A percentile compares a stretch with the other conserved stretches of the same genome.
These are phyloP conservation scores for Hypoxylon fuscum DNA, from an alignment of 495 filamentous ascomycete species.

Conservation along the genomic window DNA sequence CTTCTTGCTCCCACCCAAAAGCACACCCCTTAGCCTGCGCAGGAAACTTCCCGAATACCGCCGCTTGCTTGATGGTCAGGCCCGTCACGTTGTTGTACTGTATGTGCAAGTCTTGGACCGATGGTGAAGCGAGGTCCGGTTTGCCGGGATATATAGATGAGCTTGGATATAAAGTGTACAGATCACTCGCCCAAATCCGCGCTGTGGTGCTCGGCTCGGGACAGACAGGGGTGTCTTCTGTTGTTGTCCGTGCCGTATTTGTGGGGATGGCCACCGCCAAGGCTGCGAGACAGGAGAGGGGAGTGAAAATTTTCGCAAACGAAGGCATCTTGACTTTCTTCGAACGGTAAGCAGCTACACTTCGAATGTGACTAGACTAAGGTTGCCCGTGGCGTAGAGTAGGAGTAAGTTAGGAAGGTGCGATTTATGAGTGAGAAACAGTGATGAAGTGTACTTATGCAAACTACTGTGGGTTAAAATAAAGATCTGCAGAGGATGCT, in stretches of 20 bases:
- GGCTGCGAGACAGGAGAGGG: background rate
- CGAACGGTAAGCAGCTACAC: too few relatives aligned
- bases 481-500: background rate
- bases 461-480: background rate
- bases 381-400: too few relatives aligned
- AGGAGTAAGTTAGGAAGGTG: background rate
- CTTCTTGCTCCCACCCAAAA: constrained; percentile 27
- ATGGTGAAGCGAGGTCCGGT: background rate
- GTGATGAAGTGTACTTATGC: background rate
- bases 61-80: constrained; percentile 9
- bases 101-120: constrained; percentile 12
- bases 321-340: constrained; percentile 13
- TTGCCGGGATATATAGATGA: too few relatives aligned
- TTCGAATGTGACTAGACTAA: too few relatives aligned
- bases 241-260: background rate
- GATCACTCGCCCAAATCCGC: constrained; percentile 10
- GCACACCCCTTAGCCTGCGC: constrained; percentile 8
- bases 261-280: constrained; percentile 8
- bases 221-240: background rate
- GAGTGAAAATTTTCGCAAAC: constrained; percentile 8
- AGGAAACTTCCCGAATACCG: constrained; percentile 13
- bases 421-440: background rate
- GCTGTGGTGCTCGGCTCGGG: background rate
- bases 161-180: constrained; percentile 16
- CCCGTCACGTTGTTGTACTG: constrained; percentile 27